A percentile compares a stretch with the other conserved stretches of the same genome.
phyloP scores from a whole-genome alignment of 192 early-diverging fungal species.

The Dispira simplex region DNA sequence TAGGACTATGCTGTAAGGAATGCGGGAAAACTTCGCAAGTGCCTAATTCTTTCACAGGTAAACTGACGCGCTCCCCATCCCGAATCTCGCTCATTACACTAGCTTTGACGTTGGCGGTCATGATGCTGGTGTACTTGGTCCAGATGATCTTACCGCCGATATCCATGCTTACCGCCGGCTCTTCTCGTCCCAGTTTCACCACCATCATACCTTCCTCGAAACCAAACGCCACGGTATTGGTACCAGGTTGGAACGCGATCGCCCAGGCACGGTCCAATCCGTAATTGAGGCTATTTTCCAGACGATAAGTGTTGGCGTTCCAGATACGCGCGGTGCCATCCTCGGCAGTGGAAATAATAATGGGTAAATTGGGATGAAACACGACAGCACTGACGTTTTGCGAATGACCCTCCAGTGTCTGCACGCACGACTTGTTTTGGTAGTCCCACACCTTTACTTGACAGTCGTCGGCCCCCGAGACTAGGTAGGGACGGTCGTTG shows the following conservation, averaged over 20 bases:
- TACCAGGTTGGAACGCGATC: conserved; percentile 66
- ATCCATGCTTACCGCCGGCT: conserved; percentile 96
- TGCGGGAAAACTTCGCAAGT: conserved; percentile 97
- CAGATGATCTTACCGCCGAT: conserved; percentile 93
- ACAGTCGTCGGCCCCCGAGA: conserved; percentile 92
- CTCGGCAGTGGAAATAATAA: conserved; percentile 89
- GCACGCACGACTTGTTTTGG: conserved; percentile 98
- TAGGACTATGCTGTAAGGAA: conserved; percentile 89
- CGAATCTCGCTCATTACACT: conserved; percentile 64
- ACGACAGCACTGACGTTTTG: conserved; percentile 82
- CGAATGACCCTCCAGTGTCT: conserved; percentile 94
- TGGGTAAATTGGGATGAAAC: conserved; percentile 94
- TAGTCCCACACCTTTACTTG: conserved; percentile 98
- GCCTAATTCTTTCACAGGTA: conserved; percentile 87
- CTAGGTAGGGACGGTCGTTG: conserved; percentile 93
- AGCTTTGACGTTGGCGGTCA: conserved; percentile 86
- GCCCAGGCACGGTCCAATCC: conserved; percentile 97
- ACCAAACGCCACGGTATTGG: conserved; percentile 88
- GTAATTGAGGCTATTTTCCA: conserved; percentile 96
- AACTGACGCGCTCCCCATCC: conserved; percentile 81
- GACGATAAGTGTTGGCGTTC: conserved; percentile 93
- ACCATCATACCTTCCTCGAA: conserved; percentile 95
- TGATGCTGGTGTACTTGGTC: conserved; percentile 94
- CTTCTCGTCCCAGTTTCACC: conserved; percentile 88
- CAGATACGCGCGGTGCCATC: conserved; percentile 92